Base-by-base conservation (phyloP, 2,329 filamentous ascomycete genomes). In the Botryotinia globosa region DNA sequence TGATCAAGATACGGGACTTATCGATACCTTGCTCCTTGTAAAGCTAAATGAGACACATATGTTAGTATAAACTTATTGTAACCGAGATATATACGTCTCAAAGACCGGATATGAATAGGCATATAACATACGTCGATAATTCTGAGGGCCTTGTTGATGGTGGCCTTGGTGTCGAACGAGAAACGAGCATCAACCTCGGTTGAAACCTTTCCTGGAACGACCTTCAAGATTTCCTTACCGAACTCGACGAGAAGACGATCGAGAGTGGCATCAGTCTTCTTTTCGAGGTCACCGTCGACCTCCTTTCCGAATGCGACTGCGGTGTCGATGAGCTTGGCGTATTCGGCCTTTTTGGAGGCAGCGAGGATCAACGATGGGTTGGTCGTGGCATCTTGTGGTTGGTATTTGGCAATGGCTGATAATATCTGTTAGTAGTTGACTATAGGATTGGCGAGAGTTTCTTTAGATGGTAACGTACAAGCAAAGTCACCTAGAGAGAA, bases 381-480 rank as follows among this genome's bases (percentile, higher is more conserved):
- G 87, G 96, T 99, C 84, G 96, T 99, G 82, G 96, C 96, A 93
- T 99, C 96, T 89, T 99, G 94, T 77, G 96, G 96, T 91, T 97
- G 97, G 91, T 99, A 99, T 88, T 98, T 98, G 88, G 88, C 94
- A 84, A 99, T 99, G 84, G 94, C 94, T 90, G 85, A 66, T 34
- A 61, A 68, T 73, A 69, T 74, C 63, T 73, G 75, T 75, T 77
- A 56, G 69, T 73, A 42, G 56, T 32, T 34, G 58, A 62, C 65
- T 22, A 10, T 45, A 44, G 39, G 8, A 32, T 51, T 56, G 25
- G 39, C 32, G 61, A 63, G 67, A 42, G 61, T 69, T 39, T 54
- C 42, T 67, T 71, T 69, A 75, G 73, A 67, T 74, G 63, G 73
- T 74, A 75, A 90, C 90, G 86, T 84, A 93, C 91, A 91, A 81